Percentiles rank a stretch among this genome's conserved stretches.
These are phyloP conservation scores for Phymatotrichopsis omnivora DNA, from an alignment of 2,329 filamentous ascomycete genomes.

Conservation along the genomic window DNA sequence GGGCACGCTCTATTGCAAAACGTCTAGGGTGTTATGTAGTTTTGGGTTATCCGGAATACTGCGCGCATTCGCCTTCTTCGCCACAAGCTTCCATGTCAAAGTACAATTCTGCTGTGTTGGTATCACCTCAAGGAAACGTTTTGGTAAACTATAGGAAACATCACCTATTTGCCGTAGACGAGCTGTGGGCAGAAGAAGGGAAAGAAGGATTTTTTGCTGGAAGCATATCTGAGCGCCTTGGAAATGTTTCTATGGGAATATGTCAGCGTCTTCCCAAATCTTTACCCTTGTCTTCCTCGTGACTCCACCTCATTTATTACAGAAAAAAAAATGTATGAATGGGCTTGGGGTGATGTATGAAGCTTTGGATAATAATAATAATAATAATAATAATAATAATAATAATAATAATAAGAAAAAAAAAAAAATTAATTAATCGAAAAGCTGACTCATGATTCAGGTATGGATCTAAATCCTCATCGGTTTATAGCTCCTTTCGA, in stretches of 20 bases:
- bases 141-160: constrained; percentile 52
- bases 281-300: constrained; percentile 35
- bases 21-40: constrained; percentile 58
- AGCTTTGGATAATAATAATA: neutral
- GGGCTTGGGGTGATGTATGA: neutral
- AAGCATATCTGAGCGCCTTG: constrained; percentile 37
- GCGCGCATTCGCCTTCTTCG: constrained; percentile 44
- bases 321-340: neutral
- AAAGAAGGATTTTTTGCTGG: constrained; percentile 37
- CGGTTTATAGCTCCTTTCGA: constrained; percentile 42
- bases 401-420: neutral
- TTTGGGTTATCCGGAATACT: constrained; percentile 64
- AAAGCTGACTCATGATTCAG: constrained; percentile 19
- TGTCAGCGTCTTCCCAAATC: constrained; percentile 40
- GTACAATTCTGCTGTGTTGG: constrained; percentile 41
- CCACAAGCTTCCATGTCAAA: constrained; percentile 33
- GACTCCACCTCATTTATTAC: neutral
- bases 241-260: constrained; percentile 48
- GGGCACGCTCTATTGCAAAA: constrained; percentile 57
- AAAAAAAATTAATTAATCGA: neutral
- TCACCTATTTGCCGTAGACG: constrained; percentile 50
- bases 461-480: constrained; percentile 49
- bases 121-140: constrained; percentile 50
- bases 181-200: constrained; percentile 52
- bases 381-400: neutral